Evolutionary conservation across 2,329 filamentous ascomycete genomes (phyloP).

Genomic region (Sclerotinia sclerotiorum): DNA sequence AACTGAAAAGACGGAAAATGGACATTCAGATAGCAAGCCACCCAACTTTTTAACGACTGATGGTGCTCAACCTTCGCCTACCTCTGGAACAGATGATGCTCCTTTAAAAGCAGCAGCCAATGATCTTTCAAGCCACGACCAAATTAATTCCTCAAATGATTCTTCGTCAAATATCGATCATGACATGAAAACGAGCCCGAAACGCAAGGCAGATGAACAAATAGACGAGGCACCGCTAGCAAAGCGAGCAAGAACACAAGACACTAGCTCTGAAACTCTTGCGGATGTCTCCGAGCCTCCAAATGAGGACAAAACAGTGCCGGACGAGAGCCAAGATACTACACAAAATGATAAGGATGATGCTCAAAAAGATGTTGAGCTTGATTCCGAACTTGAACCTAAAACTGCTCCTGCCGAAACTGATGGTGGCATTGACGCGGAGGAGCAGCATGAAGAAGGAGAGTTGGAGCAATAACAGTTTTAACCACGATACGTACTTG

Average conservation of each 20-base stretch:
- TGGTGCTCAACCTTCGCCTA: slow-evolving; percentile 3
- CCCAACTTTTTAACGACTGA: not conserved
- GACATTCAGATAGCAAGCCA: not conserved
- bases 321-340: not conserved
- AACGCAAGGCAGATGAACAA: slow-evolving; percentile 22
- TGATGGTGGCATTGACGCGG: not conserved
- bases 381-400: not conserved
- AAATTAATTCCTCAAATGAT: slow-evolving; percentile 16
- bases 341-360: not conserved
- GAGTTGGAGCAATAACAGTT: slow-evolving; percentile 11
- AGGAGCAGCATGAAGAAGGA: slow-evolving; percentile 8
- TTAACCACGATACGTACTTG: slow-evolving; percentile 2
- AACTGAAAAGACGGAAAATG: slow-evolving; percentile 28
- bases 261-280: not conserved
- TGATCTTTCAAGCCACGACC: slow-evolving; percentile 33
- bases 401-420: not conserved
- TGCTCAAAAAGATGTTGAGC: not conserved
- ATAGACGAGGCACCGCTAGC: slow-evolving; percentile 6
- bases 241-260: slow-evolving; percentile 15
- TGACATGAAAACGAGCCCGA: slow-evolving; percentile 16
- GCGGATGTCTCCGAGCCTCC: not conserved
- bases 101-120: slow-evolving; percentile 36
- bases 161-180: slow-evolving; percentile 2
- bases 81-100: slow-evolving; percentile 31
- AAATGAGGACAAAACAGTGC: not conserved